Percentiles rank a stretch among this genome's conserved stretches.
These are phyloP conservation scores for Stramenopiles sp. DNA, from an alignment of 352 stramenopile species.

Conservation along the genomic window DNA sequence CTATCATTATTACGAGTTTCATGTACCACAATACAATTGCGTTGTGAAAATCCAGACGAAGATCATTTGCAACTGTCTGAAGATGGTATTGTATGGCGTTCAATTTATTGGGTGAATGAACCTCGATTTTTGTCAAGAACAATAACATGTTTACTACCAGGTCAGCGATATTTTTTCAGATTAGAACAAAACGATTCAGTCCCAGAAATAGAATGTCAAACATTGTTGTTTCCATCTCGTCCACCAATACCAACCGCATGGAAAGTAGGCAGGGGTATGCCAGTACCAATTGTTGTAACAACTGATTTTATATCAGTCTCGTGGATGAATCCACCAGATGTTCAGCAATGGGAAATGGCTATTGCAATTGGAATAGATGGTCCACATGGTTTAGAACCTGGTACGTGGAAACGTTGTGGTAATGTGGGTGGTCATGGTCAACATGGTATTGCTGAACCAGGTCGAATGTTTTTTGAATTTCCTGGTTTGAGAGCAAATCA, in stretches of 20 bases:
- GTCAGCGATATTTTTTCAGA: neutral
- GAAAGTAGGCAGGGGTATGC: neutral
- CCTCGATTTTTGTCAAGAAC: neutral
- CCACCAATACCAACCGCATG: neutral
- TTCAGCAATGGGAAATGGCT: neutral
- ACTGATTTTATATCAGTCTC: slow-evolving; percentile 8
- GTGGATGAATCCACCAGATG: neutral
- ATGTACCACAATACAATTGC: neutral
- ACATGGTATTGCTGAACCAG: neutral
- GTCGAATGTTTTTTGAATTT: slow-evolving; percentile 8
- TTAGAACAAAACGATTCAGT: neutral
- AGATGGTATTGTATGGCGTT: neutral
- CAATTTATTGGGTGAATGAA: neutral
- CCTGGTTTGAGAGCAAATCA: neutral
- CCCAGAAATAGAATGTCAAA: neutral
- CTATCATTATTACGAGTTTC: neutral
- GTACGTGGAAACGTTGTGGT: slow-evolving; percentile 1
- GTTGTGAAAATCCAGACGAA: slow-evolving; percentile 3
- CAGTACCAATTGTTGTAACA: neutral
- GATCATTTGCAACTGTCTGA: neutral
- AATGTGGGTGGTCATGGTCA: neutral
- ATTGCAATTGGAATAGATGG: slow-evolving; percentile 1
- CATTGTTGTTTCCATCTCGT: neutral
- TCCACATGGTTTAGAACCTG: neutral
- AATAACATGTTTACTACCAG: neutral